Conservation (phyloP, 768 basidiomycete species). For the Omphalotus guepiniiformis region DNA sequence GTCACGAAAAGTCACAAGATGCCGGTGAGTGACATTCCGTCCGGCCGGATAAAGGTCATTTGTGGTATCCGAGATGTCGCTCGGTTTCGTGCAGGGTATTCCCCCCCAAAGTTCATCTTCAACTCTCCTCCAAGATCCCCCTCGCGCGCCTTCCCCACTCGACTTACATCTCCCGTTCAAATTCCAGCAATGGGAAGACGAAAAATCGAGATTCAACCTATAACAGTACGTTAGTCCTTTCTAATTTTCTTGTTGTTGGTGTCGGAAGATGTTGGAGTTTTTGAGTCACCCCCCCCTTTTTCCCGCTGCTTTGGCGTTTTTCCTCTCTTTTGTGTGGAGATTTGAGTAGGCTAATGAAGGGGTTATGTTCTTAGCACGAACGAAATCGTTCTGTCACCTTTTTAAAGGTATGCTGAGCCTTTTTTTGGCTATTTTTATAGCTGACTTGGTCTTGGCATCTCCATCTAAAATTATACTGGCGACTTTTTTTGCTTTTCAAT, state of each 20-base stretch:
- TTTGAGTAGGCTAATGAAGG: too few relatives aligned
- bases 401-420: conserved; percentile 49
- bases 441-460: conserved; percentile 10
- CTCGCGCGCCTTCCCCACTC: too few relatives aligned
- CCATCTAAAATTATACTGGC: background rate
- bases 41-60: too few relatives aligned
- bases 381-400: conserved; percentile 73
- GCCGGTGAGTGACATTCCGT: too few relatives aligned
- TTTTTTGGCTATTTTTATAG: conserved; percentile 6
- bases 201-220: conserved; percentile 76
- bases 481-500: background rate
- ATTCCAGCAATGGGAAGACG: conserved; percentile 73
- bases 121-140: too few relatives aligned
- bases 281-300: background rate
- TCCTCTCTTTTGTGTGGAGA: conserved; percentile 9
- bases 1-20: too few relatives aligned
- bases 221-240: conserved; percentile 45
- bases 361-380: conserved; percentile 55
- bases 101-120: too few relatives aligned
- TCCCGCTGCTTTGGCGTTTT: conserved; percentile 1
- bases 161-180: too few relatives aligned
- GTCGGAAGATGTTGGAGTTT: background rate
- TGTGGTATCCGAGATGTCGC: too few relatives aligned
- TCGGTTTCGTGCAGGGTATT: too few relatives aligned
- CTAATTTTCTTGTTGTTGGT: background rate